Conservation (phyloP, 306 rosid genomes). For the Psophocarpus tetragonolobus region DNA sequence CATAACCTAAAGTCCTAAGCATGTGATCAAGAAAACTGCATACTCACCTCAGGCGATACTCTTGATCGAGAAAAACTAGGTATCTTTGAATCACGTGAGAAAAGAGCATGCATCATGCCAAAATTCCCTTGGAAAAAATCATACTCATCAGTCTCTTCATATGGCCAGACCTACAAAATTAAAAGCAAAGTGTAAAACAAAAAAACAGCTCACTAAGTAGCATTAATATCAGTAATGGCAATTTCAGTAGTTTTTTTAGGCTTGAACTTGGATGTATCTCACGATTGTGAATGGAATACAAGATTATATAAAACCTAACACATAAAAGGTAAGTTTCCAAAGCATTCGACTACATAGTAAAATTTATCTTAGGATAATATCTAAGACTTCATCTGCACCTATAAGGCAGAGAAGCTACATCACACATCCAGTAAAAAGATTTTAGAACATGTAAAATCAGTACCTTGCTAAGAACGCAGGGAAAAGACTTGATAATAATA, state of each 20-base stretch:
- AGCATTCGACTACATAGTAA: background rate
- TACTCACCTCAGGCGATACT: conserved; percentile 62
- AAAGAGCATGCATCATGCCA: conserved; percentile 72
- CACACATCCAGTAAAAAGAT: conserved; percentile 6
- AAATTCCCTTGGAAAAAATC: conserved; percentile 97
- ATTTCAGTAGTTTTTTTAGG: background rate
- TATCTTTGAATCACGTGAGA: conserved; percentile 60
- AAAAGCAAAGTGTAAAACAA: conserved; percentile 25
- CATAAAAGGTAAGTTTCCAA: conserved; percentile 2
- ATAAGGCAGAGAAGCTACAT: conserved; percentile 23
- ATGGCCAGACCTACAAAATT: conserved; percentile 81
- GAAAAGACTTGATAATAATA: too few species aligned
- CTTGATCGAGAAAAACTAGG: conserved; percentile 50
- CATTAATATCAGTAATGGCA: background rate
- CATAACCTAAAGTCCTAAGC: background rate
- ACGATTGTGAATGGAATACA: conserved; percentile 11
- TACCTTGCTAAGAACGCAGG: conserved; percentile 98
- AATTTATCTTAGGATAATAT: background rate
- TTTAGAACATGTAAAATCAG: conserved; percentile 23
- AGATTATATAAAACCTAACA: background rate
- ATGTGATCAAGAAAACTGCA: conserved; percentile 18
- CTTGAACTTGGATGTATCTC: background rate
- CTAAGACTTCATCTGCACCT: background rate
- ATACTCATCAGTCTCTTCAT: conserved; percentile 73
- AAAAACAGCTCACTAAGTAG: background rate